phyloP scores from a whole-genome alignment of 1,284 basidiomycete species.

The Macrocystidia cucumis region DNA sequence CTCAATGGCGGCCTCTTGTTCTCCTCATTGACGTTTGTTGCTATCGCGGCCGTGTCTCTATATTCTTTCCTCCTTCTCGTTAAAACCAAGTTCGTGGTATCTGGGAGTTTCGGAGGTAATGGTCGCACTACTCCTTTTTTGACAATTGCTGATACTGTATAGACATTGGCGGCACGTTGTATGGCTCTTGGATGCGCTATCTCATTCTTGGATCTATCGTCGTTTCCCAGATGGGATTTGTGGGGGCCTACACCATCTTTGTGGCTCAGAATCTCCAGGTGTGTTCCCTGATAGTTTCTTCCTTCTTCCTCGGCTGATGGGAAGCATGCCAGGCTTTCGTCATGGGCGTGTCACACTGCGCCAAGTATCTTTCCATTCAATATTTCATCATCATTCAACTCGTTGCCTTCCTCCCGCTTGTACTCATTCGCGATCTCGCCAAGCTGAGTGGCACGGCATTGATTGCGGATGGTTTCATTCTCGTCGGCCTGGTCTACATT shows the following conservation, averaged over 20 bases:
- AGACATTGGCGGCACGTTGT: conserved; percentile 93
- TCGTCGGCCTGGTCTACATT: conserved; percentile 85
- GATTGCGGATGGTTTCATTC: conserved; percentile 92
- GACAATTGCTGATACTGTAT: conserved; percentile 9
- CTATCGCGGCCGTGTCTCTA: conserved; percentile 84
- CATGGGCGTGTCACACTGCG: conserved; percentile 78
- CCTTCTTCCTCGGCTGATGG: conserved; percentile 7
- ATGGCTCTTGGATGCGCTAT: conserved; percentile 90
- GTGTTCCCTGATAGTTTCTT: conserved; percentile 3
- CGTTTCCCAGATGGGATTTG: conserved; percentile 88
- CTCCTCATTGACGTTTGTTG: conserved; percentile 71
- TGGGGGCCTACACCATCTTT: conserved; percentile 91
- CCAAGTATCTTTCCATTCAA: conserved; percentile 60
- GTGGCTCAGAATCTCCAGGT: conserved; percentile 87
- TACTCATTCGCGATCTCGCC: conserved; percentile 83
- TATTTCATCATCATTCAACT: conserved; percentile 84
- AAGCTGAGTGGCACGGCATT: conserved; percentile 92
- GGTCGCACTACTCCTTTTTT: background rate
- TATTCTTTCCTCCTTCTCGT: conserved; percentile 94
- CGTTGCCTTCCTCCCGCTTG: conserved; percentile 81
- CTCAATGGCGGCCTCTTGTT: conserved; percentile 95
- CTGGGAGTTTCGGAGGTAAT: conserved; percentile 89
- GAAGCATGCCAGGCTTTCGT: conserved; percentile 58
- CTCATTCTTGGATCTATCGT: conserved; percentile 86
- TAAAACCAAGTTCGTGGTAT: conserved; percentile 82